phyloP scores from a whole-genome alignment of 148 eudicot species.

The Tetragonia tetragonoides region DNA sequence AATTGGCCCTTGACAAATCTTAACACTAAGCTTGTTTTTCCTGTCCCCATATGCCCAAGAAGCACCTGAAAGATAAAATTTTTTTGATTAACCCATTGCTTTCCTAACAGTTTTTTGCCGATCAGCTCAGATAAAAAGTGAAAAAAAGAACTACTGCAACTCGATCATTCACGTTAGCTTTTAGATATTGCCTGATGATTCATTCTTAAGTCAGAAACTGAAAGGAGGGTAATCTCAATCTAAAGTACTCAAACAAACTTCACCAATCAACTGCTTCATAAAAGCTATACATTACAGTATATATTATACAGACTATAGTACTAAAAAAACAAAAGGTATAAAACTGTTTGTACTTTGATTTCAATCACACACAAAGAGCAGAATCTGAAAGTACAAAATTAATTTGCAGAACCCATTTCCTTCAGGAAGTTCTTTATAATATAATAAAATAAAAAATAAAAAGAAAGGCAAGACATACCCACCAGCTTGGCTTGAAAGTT shows the following conservation, averaged over 20 bases:
- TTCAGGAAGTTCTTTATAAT: neutral
- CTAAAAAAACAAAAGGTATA: too few relatives aligned
- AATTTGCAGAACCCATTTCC: neutral
- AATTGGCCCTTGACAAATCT: conserved; percentile 86
- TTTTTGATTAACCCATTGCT: neutral
- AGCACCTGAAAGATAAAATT: conserved; percentile 43
- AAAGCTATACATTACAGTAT: too few relatives aligned
- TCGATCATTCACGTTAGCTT: neutral
- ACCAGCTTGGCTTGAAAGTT: conserved; percentile 73
- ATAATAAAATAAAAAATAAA: neutral
- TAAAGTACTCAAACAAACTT: too few relatives aligned
- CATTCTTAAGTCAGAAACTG: too few relatives aligned
- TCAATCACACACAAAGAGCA: neutral
- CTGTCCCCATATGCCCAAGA: conserved; percentile 79
- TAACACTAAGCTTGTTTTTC: conserved; percentile 71
- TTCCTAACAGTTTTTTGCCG: neutral
- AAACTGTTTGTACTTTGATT: neutral
- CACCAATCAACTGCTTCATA: too few relatives aligned
- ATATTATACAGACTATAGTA: too few relatives aligned
- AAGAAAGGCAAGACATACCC: conserved; percentile 42
- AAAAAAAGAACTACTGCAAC: neutral
- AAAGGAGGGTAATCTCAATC: too few relatives aligned
- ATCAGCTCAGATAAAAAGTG: neutral
- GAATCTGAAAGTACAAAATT: neutral
- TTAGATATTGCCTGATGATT: too few relatives aligned